phyloP scores from a whole-genome alignment of 208 protist species.

The Crithidia thermophila region DNA sequence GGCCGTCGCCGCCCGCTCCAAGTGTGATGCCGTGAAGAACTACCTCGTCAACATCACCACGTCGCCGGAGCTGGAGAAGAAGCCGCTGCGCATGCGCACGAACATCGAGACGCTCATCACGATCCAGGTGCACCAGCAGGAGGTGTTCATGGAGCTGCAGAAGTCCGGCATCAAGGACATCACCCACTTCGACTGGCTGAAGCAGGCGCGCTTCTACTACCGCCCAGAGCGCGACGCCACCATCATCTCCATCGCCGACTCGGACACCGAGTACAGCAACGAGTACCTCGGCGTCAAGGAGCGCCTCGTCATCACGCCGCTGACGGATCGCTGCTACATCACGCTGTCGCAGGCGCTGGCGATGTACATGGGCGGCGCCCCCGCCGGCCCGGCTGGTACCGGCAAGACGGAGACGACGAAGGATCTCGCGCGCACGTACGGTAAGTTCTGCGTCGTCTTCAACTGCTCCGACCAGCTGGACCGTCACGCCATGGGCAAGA shows the following conservation, averaged over 20 bases:
- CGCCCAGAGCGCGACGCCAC: slow-evolving; percentile 89
- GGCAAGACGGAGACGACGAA: slow-evolving; percentile 98
- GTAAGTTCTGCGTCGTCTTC: slow-evolving; percentile 95
- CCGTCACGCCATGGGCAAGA: slow-evolving; percentile 94
- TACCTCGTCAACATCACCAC: slow-evolving; percentile 92
- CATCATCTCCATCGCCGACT: slow-evolving; percentile 94
- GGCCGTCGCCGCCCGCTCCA: slow-evolving; percentile 68
- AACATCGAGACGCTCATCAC: slow-evolving; percentile 96
- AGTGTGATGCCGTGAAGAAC: slow-evolving; percentile 92
- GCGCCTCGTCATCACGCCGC: slow-evolving; percentile 94
- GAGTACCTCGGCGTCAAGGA: slow-evolving; percentile 96
- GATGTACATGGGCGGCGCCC: slow-evolving; percentile 97
- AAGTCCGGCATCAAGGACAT: slow-evolving; percentile 88
- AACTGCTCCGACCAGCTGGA: slow-evolving; percentile 96
- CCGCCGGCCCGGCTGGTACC: slow-evolving; percentile 96
- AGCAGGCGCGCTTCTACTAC: slow-evolving; percentile 96
- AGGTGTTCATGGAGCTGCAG: slow-evolving; percentile 94
- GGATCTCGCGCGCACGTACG: slow-evolving; percentile 94
- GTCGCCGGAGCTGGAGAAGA: slow-evolving; percentile 84
- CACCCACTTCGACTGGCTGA: slow-evolving; percentile 95
- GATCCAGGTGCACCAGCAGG: slow-evolving; percentile 96
- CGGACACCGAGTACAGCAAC: slow-evolving; percentile 95
- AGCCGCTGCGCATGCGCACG: slow-evolving; percentile 90
- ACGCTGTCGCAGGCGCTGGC: slow-evolving; percentile 96
- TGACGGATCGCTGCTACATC: slow-evolving; percentile 96